Evolutionary conservation across 495 filamentous ascomycete species (phyloP).

Genomic region (Penicillium dipodomyicola): DNA sequence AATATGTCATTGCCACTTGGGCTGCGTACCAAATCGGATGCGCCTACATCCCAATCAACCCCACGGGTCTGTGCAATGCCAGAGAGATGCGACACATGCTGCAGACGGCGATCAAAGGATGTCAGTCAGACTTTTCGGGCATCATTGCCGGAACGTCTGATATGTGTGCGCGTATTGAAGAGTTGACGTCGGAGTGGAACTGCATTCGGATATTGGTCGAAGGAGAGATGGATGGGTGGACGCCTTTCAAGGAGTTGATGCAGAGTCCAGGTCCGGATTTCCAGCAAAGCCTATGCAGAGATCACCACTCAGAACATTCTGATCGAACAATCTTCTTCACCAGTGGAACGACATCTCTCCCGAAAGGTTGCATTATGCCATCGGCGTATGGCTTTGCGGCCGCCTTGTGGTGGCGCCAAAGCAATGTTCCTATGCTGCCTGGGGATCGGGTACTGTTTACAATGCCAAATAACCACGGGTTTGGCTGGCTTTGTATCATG

Average conservation of each 20-base stretch:
- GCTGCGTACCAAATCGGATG: conserved; percentile 23
- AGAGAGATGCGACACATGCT: conserved; percentile 22
- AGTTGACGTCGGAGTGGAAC: conserved; percentile 8
- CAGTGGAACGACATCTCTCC: conserved; percentile 39
- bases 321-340: conserved; percentile 35
- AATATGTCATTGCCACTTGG: conserved; percentile 22
- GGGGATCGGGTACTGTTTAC: conserved; percentile 29
- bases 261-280: too few relatives aligned
- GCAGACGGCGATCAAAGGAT: conserved; percentile 8
- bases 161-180: conserved; percentile 11
- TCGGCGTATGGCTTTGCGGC: conserved; percentile 3
- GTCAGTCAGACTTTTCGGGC: conserved; percentile 3
- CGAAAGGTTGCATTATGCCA: conserved; percentile 38
- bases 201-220: conserved; percentile 16
- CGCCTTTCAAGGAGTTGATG: conserved; percentile 10
- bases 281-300: too few relatives aligned
- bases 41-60: conserved; percentile 21
- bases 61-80: conserved; percentile 9
- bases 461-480: conserved; percentile 38
- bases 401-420: neutral
- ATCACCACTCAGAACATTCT: too few relatives aligned
- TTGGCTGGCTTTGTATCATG: conserved; percentile 33
- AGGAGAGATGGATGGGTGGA: conserved; percentile 16
- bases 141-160: conserved; percentile 11
- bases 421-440: conserved; percentile 8